Base-by-base conservation (phyloP, 164 flowering plant species). In the Houttuynia cordata region DNA sequence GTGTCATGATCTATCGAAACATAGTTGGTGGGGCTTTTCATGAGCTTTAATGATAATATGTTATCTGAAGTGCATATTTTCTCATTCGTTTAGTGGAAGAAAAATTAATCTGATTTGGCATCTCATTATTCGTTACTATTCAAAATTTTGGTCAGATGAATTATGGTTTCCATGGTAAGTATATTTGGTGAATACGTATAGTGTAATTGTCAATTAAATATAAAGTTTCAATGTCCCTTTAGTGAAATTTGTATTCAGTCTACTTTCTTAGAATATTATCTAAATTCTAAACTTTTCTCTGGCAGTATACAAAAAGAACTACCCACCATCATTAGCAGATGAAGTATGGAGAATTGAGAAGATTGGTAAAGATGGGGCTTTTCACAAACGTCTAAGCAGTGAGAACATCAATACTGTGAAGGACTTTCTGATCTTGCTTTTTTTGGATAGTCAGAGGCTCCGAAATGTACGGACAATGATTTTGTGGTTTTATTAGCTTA, bases 291-390 rank as follows among this genome's bases (percentile, higher is more conserved):
- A 40, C 12, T 18, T n/a, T 20, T 53, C 39, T 62, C 62, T 19
- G 53, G n/a, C 78, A 87, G 95, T 85, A 70, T 87, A 85, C 74
- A 83, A 85, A 73, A 87, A 87, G 68, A 91, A 87, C 59, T 78
- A 87, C 62, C 95, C 95, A 40, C 95, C 91, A 57, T 78, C 82
- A 39, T 67, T 87, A 53, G 60, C 24, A 62, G 91, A 87, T 75
- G 95, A 87, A 18, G 95, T 87, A 24, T 87, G 95, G 95, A 82
- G 91, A 69, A 71, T 87, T 64, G 95, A 85, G 70, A 87, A 85
- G 78, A 83, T 87, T 68, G 91, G 91, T 37, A 87, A 87, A 72
- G 95, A 85, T 67, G 95, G 91, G 30, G 74, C 91, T 62, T 84
- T 87, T 56, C 95, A 86, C 65, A 83, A 83, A 76, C 83, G 78